Evolutionary conservation across 306 rosid genomes (phyloP).

Genomic region (Begonia loranthoides): DNA sequence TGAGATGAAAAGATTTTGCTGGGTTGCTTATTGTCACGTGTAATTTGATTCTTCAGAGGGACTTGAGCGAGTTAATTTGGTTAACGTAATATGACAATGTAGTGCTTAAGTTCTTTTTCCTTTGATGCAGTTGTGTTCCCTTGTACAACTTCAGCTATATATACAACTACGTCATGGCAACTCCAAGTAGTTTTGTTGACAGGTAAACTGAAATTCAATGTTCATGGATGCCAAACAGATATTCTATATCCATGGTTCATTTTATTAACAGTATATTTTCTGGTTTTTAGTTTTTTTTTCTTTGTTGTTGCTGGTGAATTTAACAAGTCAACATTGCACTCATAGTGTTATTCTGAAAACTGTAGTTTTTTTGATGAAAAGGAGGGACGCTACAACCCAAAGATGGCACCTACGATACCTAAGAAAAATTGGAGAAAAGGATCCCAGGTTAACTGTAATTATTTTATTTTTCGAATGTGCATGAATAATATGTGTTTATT

Average conservation of each 20-base stretch:
- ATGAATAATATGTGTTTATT: conserved; percentile 6
- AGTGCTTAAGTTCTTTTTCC: conserved; percentile 19
- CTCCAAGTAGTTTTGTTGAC: conserved; percentile 90
- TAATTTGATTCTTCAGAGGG: no score
- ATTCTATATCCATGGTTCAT: conserved; percentile 6
- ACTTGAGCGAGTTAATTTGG: neutral
- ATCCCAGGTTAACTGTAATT: conserved; percentile 57
- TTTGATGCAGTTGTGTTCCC: conserved; percentile 82
- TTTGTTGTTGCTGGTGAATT: no score
- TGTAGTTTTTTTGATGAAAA: conserved; percentile 86
- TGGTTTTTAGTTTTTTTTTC: neutral
- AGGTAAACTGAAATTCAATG: conserved; percentile 61
- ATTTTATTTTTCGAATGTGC: conserved; percentile 1
- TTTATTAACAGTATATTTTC: neutral
- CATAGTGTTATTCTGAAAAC: conserved; percentile 1
- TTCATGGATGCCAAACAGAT: conserved; percentile 46
- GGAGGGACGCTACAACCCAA: conserved; percentile 88
- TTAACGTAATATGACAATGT: conserved; percentile 2
- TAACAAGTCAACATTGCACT: neutral
- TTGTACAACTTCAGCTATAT: conserved; percentile 76
- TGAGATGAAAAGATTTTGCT: no score
- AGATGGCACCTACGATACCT: conserved; percentile 78
- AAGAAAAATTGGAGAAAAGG: conserved; percentile 93
- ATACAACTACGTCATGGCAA: conserved; percentile 71
- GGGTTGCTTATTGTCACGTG: no score